Conservation (phyloP, 2,329 filamentous ascomycete genomes). For the Phaeophleospora eucalypticola region DNA sequence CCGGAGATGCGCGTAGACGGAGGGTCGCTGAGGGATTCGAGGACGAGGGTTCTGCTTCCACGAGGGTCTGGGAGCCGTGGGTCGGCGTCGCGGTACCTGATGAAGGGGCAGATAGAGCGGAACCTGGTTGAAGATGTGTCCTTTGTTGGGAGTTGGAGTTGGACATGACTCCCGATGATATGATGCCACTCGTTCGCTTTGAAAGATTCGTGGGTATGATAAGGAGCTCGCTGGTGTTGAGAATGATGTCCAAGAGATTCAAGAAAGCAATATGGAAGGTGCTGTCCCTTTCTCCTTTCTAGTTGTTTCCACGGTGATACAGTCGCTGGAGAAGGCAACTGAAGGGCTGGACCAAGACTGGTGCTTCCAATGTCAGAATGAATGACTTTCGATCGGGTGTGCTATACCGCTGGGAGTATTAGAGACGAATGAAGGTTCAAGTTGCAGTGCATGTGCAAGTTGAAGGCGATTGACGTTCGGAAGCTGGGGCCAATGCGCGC, state of each 20-base stretch:
- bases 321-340: too few species aligned
- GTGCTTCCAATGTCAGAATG: not conserved
- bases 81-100: conserved; percentile 25
- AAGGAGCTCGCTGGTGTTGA: not conserved
- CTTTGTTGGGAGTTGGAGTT: not conserved
- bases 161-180: conserved; percentile 3
- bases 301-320: too few species aligned
- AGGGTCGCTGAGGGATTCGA: conserved; percentile 31
- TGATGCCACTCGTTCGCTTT: too few species aligned
- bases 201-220: too few species aligned
- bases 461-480: too few species aligned
- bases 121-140: conserved; percentile 3
- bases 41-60: conserved; percentile 24
- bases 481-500: too few species aligned
- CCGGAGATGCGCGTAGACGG: conserved; percentile 34
- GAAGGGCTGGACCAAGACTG: too few species aligned
- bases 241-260: not conserved
- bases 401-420: too few species aligned
- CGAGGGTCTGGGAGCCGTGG: conserved; percentile 32
- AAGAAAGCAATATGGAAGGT: too few species aligned
- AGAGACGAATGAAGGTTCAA: not conserved
- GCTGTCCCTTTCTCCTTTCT: too few species aligned
- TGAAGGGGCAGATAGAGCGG: too few species aligned
- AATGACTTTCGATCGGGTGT: not conserved
- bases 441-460: not conserved